Base-by-base conservation (phyloP, 2,329 filamentous ascomycete genomes). In the Ophiostoma ulmi region DNA sequence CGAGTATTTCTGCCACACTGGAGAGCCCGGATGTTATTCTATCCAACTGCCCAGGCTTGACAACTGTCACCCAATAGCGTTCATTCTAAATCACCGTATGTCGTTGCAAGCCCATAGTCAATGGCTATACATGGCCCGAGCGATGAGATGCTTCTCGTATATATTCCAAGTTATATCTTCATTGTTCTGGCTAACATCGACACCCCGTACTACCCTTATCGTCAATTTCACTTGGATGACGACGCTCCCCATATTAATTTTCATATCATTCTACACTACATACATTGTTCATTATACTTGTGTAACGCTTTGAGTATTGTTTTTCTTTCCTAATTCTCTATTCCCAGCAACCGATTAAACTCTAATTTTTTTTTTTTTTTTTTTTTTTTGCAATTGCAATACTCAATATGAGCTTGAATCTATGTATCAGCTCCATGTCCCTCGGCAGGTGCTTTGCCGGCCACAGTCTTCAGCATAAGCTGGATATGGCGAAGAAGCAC, bases 381-480 rank as follows among this genome's bases (percentile, higher is more conserved):
- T 58, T 26, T 26, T 26, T 6, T 58, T 11, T 13, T 26, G 0
- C 5, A 26, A 58, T 48, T 26, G 20, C 17, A 8, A 11, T 35
- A 48, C 14, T 61, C 35, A 58, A 4, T 48, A 39, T 74, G 73
- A 64, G 67, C 31, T 67, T 31, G 66, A 70, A 72, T n/a, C 72
- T 74, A n/a, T 72, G 71, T 61, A 73, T 74, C 48, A 72, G 70
- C 67, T 65, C 73, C 65, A 73, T 73, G 68, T 74, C 73, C 26
- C 67, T 74, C 11, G 74, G 72, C 22, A 70, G 66, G 8, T 72
- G 68, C 58, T 72, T 61, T 13, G 73, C 74, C 44, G 74, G 74
- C 38, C 73, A 73, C 64, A 17, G 20, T 2, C 61, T 75, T 7
- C 64, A 65, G 26, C 39, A 70, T 68, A 70, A 70, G 55, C 70